Evolutionary conservation across 2,329 filamentous ascomycete species (phyloP).

Genomic region (Neofusicoccum kwambonambiense): DNA sequence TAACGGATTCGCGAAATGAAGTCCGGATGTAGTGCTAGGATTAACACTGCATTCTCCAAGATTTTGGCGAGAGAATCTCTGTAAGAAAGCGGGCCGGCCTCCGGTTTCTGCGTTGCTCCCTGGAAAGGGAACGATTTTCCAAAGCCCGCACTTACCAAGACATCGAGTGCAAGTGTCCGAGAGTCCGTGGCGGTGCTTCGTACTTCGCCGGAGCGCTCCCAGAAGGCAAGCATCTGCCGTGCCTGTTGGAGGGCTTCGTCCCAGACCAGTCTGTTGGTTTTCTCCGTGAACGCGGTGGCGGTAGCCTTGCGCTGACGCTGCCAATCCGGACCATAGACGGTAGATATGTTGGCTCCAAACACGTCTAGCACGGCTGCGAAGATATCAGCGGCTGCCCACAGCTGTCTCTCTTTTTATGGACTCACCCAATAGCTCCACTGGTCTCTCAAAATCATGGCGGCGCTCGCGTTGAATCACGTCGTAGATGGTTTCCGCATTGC

Average conservation of each 20-base stretch:
- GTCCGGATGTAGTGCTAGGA: slow-evolving; percentile 16
- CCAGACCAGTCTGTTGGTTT: slow-evolving; percentile 38
- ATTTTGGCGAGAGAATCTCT: neutral
- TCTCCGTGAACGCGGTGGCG: slow-evolving; percentile 46
- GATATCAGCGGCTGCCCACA: neutral
- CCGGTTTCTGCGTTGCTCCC: neutral
- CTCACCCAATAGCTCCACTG: slow-evolving; percentile 21
- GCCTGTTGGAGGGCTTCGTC: neutral
- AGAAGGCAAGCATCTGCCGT: neutral
- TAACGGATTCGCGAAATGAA: neutral
- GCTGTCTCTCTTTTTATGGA: neutral
- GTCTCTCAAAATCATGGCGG: slow-evolving; percentile 25
- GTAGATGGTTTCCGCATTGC: slow-evolving; percentile 22
- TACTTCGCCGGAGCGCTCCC: neutral
- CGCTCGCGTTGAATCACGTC: slow-evolving; percentile 22
- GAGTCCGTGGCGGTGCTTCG: neutral
- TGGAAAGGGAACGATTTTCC: slow-evolving; percentile 6
- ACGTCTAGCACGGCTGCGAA: slow-evolving; percentile 24
- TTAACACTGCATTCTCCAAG: slow-evolving; percentile 12
- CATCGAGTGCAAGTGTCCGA: neutral
- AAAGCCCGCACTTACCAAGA: neutral
- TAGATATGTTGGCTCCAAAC: slow-evolving; percentile 36
- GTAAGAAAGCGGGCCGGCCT: neutral
- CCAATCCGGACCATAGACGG: slow-evolving; percentile 35
- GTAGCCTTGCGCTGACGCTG: slow-evolving; percentile 45